Percentiles rank a stretch among this genome's conserved stretches.
These are phyloP conservation scores for Coemansia interrupta DNA, from an alignment of 192 early-diverging fungal species.

Conservation along the genomic window DNA sequence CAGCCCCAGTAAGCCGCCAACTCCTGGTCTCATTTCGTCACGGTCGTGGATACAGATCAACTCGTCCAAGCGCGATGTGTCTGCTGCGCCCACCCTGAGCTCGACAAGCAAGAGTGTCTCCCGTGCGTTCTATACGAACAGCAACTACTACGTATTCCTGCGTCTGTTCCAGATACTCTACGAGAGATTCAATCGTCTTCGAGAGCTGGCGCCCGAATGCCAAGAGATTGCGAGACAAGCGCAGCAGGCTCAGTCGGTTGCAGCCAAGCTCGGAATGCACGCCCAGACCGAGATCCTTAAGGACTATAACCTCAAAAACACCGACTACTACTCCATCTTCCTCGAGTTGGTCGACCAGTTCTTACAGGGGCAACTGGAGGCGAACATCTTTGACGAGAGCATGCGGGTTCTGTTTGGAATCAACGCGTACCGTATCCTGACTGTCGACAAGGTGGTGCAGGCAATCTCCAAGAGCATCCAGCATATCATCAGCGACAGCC, in stretches of 20 bases:
- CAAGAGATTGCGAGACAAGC: slow-evolving; percentile 25
- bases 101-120: slow-evolving; percentile 42
- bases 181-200: slow-evolving; percentile 73
- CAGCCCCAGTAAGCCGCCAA: slow-evolving; percentile 49
- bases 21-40: slow-evolving; percentile 51
- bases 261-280: slow-evolving; percentile 42
- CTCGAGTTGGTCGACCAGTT: slow-evolving; percentile 71
- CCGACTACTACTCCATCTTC: slow-evolving; percentile 77
- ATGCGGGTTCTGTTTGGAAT: slow-evolving; percentile 83
- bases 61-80: slow-evolving; percentile 21
- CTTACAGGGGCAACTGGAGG: slow-evolving; percentile 78
- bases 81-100: slow-evolving; percentile 11
- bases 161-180: slow-evolving; percentile 86
- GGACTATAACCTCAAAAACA: slow-evolving; percentile 57
- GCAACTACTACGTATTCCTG: slow-evolving; percentile 82
- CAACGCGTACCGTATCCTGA: slow-evolving; percentile 84
- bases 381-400: slow-evolving; percentile 80
- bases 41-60: slow-evolving; percentile 53
- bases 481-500: slow-evolving; percentile 62
- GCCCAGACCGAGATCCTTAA: slow-evolving; percentile 55
- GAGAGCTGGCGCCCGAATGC: slow-evolving; percentile 64
- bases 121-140: slow-evolving; percentile 84
- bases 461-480: slow-evolving; percentile 78
- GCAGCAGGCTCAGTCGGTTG: slow-evolving; percentile 39
- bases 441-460: slow-evolving; percentile 84